Percentiles rank a stretch among this genome's conserved stretches.
These are phyloP conservation scores for Purshia tridentata DNA, from an alignment of 306 rosid genomes.

Conservation along the genomic window DNA sequence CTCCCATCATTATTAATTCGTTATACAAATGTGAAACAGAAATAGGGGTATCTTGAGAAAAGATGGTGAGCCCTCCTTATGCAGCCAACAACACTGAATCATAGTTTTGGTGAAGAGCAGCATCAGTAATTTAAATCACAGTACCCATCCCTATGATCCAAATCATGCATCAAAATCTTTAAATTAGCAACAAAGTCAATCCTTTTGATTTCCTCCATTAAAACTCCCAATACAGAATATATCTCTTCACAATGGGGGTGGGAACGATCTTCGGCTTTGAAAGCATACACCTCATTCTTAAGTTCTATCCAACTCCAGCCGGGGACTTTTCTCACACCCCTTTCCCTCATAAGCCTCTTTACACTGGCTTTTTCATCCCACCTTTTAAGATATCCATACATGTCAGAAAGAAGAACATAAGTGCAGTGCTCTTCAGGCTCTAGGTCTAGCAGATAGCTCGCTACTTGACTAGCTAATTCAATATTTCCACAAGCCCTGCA, in stretches of 20 bases:
- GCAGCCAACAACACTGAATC: not conserved
- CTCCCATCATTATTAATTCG: too few relatives aligned
- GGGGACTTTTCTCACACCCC: slow-evolving; percentile 75
- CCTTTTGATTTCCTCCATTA: slow-evolving; percentile 48
- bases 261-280: slow-evolving; percentile 74
- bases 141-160: slow-evolving; percentile 1
- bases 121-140: not conserved
- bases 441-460: slow-evolving; percentile 49
- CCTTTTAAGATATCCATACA: slow-evolving; percentile 61
- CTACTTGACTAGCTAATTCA: slow-evolving; percentile 70
- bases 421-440: slow-evolving; percentile 87
- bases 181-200: slow-evolving; percentile 21
- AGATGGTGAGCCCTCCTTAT: not conserved
- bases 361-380: slow-evolving; percentile 72
- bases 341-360: slow-evolving; percentile 71
- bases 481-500: slow-evolving; percentile 73
- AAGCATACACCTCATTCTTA: slow-evolving; percentile 63
- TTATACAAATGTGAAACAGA: not conserved
- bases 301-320: slow-evolving; percentile 93
- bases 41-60: not conserved
- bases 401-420: slow-evolving; percentile 63
- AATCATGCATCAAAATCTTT: slow-evolving; percentile 21
- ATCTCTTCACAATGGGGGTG: slow-evolving; percentile 50
- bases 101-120: not conserved
- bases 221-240: slow-evolving; percentile 40